A percentile compares a stretch with the other conserved stretches of the same genome.
These are phyloP conservation scores for Penicillium sp. DNA, from an alignment of 2,329 filamentous ascomycete species.

Conservation along the genomic window DNA sequence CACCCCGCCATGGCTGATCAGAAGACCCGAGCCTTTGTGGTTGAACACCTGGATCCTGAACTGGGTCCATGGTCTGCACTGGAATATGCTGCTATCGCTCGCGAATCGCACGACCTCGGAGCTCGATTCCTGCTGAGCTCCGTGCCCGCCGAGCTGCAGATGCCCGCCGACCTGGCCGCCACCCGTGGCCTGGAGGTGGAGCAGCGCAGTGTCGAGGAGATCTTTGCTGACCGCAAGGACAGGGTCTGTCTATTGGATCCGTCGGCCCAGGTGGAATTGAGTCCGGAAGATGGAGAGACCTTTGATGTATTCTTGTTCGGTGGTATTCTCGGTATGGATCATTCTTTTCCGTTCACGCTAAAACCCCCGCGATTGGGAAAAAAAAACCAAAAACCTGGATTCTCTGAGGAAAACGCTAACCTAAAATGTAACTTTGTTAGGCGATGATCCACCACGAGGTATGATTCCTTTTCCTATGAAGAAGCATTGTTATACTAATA, in stretches of 20 bases:
- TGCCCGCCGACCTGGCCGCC: conserved; percentile 61
- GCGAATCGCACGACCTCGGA: conserved; percentile 68
- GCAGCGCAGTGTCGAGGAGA: conserved; percentile 74
- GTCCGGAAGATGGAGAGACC: conserved; percentile 73
- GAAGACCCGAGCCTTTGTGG: conserved; percentile 73
- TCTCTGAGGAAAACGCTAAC: neutral
- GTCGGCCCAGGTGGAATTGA: conserved; percentile 74
- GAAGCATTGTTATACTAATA: conserved; percentile 16
- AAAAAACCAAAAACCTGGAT: neutral
- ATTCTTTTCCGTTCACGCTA: neutral
- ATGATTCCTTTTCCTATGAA: conserved; percentile 31
- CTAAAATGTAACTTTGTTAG: conserved; percentile 47
- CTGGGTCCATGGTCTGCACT: conserved; percentile 91
- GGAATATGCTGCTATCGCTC: conserved; percentile 85
- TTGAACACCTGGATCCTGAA: conserved; percentile 95
- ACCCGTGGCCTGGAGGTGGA: conserved; percentile 68
- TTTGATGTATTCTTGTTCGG: conserved; percentile 96
- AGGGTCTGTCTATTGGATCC: conserved; percentile 89
- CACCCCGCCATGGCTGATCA: conserved; percentile 26
- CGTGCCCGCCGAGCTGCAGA: conserved; percentile 65
- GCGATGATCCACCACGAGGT: conserved; percentile 93
- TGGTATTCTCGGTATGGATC: conserved; percentile 75
- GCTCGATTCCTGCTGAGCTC: conserved; percentile 80
- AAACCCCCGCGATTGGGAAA: neutral
- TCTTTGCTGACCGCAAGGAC: conserved; percentile 71